phyloP scores from a whole-genome alignment of 495 filamentous ascomycete species.

The Annulohypoxylon moriforme region DNA sequence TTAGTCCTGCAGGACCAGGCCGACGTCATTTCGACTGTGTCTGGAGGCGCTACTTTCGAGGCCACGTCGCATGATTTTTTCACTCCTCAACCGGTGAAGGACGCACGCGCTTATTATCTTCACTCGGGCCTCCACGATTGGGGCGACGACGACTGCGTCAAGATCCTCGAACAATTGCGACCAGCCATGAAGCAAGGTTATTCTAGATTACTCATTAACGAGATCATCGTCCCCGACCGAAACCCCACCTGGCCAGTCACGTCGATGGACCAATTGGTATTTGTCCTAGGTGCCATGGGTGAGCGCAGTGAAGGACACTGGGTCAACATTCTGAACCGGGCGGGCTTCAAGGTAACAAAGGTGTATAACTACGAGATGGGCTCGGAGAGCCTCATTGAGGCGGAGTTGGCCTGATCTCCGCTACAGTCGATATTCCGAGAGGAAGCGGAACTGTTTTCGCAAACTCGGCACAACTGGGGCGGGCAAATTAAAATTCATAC shows the following conservation, averaged over 20 bases:
- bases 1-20: slow-evolving; percentile 63
- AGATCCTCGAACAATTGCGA: slow-evolving; percentile 52
- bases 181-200: slow-evolving; percentile 57
- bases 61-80: slow-evolving; percentile 61
- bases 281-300: slow-evolving; percentile 49
- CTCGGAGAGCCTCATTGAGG: slow-evolving; percentile 53
- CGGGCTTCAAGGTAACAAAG: slow-evolving; percentile 53
- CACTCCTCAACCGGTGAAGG: slow-evolving; percentile 61
- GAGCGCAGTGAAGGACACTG: slow-evolving; percentile 55
- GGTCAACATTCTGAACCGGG: slow-evolving; percentile 50
- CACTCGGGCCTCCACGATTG: slow-evolving; percentile 63
- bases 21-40: slow-evolving; percentile 48
- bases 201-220: slow-evolving; percentile 60
- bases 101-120: slow-evolving; percentile 58
- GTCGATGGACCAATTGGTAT: slow-evolving; percentile 59
- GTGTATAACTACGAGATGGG: slow-evolving; percentile 49
- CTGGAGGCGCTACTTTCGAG: slow-evolving; percentile 20
- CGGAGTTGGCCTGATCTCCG: too few relatives aligned
- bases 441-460: too few relatives aligned
- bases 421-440: too few relatives aligned
- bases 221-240: slow-evolving; percentile 61
- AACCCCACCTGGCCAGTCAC: slow-evolving; percentile 56
- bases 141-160: slow-evolving; percentile 54
- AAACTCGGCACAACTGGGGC: too few relatives aligned
- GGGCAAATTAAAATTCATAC: too few relatives aligned